phyloP scores from a whole-genome alignment of 208 protist genomes.

The Wallacemonas sp. region DNA sequence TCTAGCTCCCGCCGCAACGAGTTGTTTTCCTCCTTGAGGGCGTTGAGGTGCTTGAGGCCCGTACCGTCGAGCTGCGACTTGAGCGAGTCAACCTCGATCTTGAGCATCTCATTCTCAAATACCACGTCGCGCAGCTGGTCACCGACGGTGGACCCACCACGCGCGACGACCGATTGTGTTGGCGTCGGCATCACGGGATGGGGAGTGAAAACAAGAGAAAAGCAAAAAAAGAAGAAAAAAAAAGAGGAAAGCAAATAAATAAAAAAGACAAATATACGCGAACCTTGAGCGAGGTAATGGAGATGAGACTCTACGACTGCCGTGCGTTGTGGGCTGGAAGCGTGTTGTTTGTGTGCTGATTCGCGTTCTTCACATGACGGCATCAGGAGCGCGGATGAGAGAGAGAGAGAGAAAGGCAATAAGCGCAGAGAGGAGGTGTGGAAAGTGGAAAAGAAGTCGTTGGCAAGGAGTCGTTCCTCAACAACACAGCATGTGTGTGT shows the following conservation, averaged over 20 bases:
- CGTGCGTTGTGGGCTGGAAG: no score
- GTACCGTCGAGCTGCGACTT: slow-evolving; percentile 20
- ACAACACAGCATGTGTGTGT: no score
- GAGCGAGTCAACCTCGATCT: slow-evolving; percentile 30
- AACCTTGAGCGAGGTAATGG: no score
- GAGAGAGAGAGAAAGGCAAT: neutral
- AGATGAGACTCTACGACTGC: no score
- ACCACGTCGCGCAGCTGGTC: slow-evolving; percentile 34
- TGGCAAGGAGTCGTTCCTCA: no score
- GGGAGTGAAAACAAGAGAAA: neutral
- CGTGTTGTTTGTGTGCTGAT: no score
- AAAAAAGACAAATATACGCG: neutral
- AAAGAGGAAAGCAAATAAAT: slow-evolving; percentile 2
- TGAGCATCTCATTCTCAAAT: slow-evolving; percentile 60
- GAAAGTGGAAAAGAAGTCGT: neutral
- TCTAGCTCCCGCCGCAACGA: slow-evolving; percentile 20
- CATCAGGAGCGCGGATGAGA: neutral
- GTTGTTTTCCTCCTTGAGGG: slow-evolving; percentile 21
- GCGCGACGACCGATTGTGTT: slow-evolving; percentile 31
- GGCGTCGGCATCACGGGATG: slow-evolving; percentile 27
- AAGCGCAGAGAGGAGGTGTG: neutral
- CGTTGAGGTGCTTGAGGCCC: slow-evolving; percentile 19
- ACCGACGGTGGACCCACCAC: slow-evolving; percentile 14
- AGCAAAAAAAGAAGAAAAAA: neutral
- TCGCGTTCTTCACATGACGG: no score